Evolutionary conservation across 768 basidiomycete genomes (phyloP).

Genomic region (Serendipita sp.): DNA sequence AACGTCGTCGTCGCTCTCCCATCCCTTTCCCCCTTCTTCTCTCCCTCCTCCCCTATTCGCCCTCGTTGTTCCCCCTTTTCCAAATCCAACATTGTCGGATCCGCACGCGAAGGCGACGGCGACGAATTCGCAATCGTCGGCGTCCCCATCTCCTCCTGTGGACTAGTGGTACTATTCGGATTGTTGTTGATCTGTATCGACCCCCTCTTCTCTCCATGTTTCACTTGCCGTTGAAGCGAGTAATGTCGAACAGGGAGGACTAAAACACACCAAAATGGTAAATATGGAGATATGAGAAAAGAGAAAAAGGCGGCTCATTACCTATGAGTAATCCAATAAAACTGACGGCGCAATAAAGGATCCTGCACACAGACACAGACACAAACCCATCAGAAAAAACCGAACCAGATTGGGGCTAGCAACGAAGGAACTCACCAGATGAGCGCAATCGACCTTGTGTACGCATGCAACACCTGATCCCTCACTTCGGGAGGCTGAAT

Average conservation of each 20-base stretch:
- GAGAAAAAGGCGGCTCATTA: not conserved
- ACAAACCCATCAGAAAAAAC: too few relatives aligned
- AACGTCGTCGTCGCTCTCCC: too few relatives aligned
- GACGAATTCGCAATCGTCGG: too few relatives aligned
- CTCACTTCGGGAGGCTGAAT: constrained; percentile 35
- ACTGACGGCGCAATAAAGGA: not conserved
- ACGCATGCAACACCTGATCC: constrained; percentile 40
- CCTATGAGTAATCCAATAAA: not conserved
- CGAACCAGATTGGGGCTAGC: too few relatives aligned
- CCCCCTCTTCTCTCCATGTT: not conserved
- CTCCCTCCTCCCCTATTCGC: too few relatives aligned
- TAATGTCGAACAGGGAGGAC: not conserved
- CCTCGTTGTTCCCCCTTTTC: too few relatives aligned
- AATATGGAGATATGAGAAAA: not conserved
- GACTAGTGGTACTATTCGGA: too few relatives aligned
- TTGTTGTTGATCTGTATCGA: too few relatives aligned
- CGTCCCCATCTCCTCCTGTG: too few relatives aligned
- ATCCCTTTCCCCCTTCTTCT: too few relatives aligned
- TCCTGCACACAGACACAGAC: not conserved
- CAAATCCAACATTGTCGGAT: too few relatives aligned
- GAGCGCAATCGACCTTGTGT: constrained; percentile 40
- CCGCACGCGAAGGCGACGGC: too few relatives aligned
- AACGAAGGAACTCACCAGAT: constrained; percentile 49
- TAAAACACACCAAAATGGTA: not conserved
- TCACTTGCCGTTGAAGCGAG: not conserved